These are phyloP conservation scores for Penicillium sp. DNA, from an alignment of 2,329 filamentous ascomycete genomes.

Conservation along the genomic window DNA sequence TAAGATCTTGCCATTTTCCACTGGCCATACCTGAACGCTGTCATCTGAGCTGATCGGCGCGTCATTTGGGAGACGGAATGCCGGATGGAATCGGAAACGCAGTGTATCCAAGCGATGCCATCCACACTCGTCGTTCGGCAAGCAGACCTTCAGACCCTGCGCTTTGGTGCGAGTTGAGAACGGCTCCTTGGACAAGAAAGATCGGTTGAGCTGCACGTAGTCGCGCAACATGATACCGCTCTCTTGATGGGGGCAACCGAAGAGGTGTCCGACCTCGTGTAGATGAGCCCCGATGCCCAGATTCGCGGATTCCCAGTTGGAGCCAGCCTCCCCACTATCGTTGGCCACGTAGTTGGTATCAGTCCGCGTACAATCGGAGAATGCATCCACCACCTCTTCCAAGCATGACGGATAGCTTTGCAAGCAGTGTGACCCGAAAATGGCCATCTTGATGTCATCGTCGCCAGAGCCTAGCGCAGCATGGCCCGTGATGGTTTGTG, in stretches of 20 bases:
- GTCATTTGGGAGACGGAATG: conserved; percentile 84
- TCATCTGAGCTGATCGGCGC: conserved; percentile 66
- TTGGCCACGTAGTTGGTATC: conserved; percentile 81
- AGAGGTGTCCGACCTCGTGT: conserved; percentile 86
- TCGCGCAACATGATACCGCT: conserved; percentile 91
- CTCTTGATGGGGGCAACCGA: conserved; percentile 89
- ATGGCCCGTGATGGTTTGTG: conserved; percentile 75
- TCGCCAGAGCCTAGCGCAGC: conserved; percentile 77
- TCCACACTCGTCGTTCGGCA: conserved; percentile 79
- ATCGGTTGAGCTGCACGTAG: conserved; percentile 81
- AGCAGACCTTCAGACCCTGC: conserved; percentile 73
- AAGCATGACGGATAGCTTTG: conserved; percentile 89
- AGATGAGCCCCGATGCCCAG: conserved; percentile 92
- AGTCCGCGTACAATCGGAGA: conserved; percentile 87
- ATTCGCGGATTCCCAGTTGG: conserved; percentile 93
- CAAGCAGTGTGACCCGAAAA: conserved; percentile 90
- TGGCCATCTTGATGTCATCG: conserved; percentile 77
- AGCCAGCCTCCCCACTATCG: conserved; percentile 83
- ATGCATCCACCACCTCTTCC: conserved; percentile 87
- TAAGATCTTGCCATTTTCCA: conserved; percentile 76
- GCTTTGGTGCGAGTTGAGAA: conserved; percentile 86
- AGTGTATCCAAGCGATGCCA: conserved; percentile 92
- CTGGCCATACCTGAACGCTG: conserved; percentile 83
- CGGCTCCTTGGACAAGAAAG: conserved; percentile 79
- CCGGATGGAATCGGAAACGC: conserved; percentile 87